These are phyloP conservation scores for Aspergillus intermedius DNA, from an alignment of 2,329 filamentous ascomycete species.

Conservation along the genomic window DNA sequence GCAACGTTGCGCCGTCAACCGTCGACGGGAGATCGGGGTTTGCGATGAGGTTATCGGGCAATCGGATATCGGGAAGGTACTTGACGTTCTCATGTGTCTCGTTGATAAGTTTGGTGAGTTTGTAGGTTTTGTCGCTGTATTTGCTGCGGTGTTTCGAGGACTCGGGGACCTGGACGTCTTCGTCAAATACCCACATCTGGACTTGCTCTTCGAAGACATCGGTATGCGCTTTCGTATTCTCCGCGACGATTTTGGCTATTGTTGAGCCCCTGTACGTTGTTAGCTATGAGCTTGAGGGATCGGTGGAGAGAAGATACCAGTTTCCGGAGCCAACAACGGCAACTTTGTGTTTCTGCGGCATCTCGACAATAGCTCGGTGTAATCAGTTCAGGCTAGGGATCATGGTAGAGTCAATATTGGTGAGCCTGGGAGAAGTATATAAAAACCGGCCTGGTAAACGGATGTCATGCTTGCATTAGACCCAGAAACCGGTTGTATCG, in stretches of 20 bases:
- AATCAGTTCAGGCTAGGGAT: not conserved
- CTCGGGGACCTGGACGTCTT: conserved; percentile 67
- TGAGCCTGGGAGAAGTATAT: not conserved
- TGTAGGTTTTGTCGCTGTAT: conserved; percentile 60
- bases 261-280: not conserved
- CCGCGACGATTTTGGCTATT: not conserved
- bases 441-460: not conserved
- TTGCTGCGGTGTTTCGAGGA: conserved; percentile 64
- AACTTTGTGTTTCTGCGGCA: conserved; percentile 11
- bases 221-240: not conserved
- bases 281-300: conserved; percentile 35
- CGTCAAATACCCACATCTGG: conserved; percentile 96
- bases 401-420: no score
- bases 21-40: conserved; percentile 49
- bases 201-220: conserved; percentile 30
- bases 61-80: conserved; percentile 75
- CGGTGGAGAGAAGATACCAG: conserved; percentile 54
- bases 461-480: not conserved
- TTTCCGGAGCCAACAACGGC: conserved; percentile 90
- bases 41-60: conserved; percentile 59
- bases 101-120: conserved; percentile 86
- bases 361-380: not conserved
- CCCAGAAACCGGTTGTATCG: not conserved
- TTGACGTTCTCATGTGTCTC: conserved; percentile 88
- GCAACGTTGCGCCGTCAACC: conserved; percentile 54